These are phyloP conservation scores for Colletotrichum musicola DNA, from an alignment of 2,329 filamentous ascomycete species.

Conservation along the genomic window DNA sequence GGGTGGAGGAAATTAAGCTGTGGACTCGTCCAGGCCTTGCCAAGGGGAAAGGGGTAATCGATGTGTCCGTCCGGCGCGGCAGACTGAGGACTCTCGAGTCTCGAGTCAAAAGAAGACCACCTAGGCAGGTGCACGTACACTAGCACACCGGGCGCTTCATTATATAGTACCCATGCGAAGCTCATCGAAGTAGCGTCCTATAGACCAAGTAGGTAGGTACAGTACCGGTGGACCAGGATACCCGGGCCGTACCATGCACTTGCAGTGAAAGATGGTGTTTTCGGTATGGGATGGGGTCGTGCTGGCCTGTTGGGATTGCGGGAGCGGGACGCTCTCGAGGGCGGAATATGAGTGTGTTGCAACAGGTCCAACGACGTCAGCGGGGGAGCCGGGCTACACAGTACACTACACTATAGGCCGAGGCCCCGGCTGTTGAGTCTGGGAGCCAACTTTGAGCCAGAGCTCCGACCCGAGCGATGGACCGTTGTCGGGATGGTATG, in stretches of 20 bases:
- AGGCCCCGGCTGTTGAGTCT: neutral
- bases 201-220: too few relatives aligned
- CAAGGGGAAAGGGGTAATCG: conserved; percentile 14
- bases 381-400: neutral
- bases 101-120: neutral
- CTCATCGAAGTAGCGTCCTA: too few relatives aligned
- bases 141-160: too few relatives aligned
- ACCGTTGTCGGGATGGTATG: neutral
- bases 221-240: neutral
- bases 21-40: conserved; percentile 27
- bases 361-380: conserved; percentile 20
- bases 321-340: too few relatives aligned
- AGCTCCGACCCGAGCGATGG: conserved; percentile 8
- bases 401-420: neutral
- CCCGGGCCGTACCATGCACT: neutral
- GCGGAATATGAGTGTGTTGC: neutral
- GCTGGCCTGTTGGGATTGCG: neutral
- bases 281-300: neutral
- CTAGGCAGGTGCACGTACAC: too few relatives aligned
- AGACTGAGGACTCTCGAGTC: neutral
- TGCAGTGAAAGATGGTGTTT: neutral
- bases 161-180: too few relatives aligned
- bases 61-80: conserved; percentile 16
- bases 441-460: neutral
- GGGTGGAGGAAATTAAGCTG: conserved; percentile 12